Conservation (phyloP, 2,329 filamentous ascomycete genomes). For the Aureobasidium sp. region DNA sequence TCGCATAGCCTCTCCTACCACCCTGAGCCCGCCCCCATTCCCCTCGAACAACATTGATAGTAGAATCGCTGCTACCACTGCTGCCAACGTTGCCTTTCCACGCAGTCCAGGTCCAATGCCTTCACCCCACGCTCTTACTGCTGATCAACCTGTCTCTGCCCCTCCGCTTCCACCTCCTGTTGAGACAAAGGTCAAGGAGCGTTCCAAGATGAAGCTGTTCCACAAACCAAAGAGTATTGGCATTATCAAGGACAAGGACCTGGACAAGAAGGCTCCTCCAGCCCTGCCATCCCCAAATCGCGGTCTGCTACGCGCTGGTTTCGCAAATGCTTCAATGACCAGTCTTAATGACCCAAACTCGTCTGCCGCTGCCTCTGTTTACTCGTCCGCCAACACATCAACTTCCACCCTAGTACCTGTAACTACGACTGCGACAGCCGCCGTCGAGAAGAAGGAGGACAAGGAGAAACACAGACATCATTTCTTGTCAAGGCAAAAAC, state of each 20-base stretch:
- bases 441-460: conserved; percentile 64
- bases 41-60: neutral
- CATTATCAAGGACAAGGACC: conserved; percentile 60
- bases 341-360: conserved; percentile 56
- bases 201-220: conserved; percentile 76
- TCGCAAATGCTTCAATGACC: conserved; percentile 62
- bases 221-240: conserved; percentile 70
- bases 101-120: conserved; percentile 45
- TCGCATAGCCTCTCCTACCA: conserved; percentile 12
- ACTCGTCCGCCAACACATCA: conserved; percentile 68
- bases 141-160: conserved; percentile 25
- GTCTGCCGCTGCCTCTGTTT: conserved; percentile 52
- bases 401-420: conserved; percentile 66
- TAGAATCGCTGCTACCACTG: conserved; percentile 56
- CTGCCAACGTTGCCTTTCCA: conserved; percentile 67
- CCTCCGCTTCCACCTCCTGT: conserved; percentile 25
- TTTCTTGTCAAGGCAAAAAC: conserved; percentile 70
- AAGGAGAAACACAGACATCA: conserved; percentile 71
- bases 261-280: conserved; percentile 50
- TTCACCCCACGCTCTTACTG: conserved; percentile 29
- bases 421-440: conserved; percentile 28
- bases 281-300: conserved; percentile 59
- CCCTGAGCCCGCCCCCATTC: neutral
- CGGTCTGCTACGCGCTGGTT: conserved; percentile 57
- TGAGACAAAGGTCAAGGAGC: conserved; percentile 58